Evolutionary conservation across 2,329 filamentous ascomycete species (phyloP).

Genomic region (Achaetomium macrosporum): DNA sequence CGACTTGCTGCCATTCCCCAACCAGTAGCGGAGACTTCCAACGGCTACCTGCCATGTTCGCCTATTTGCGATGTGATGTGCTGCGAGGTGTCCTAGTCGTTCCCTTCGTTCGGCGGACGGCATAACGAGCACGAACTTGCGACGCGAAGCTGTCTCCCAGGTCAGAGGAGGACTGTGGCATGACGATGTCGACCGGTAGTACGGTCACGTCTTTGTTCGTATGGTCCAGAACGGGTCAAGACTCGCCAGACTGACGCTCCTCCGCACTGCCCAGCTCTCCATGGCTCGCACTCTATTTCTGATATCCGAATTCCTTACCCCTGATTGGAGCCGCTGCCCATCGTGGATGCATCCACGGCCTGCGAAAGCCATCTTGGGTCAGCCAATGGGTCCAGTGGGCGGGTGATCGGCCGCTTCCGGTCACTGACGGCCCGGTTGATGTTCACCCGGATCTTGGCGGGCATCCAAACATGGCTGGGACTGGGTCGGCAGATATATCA

Average conservation of each 20-base stretch:
- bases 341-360: not conserved
- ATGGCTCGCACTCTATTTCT: conserved; percentile 16
- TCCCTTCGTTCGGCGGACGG: too few relatives aligned
- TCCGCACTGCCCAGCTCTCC: not conserved
- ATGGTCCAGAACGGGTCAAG: not conserved
- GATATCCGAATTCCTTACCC: conserved; percentile 8
- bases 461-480: not conserved
- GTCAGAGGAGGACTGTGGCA: too few relatives aligned
- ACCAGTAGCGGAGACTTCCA: too few relatives aligned
- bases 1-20: not conserved
- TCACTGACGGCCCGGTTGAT: conserved; percentile 5
- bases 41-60: too few relatives aligned
- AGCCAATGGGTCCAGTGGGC: conserved; percentile 6
- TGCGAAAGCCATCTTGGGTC: not conserved
- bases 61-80: too few relatives aligned
- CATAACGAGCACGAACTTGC: too few relatives aligned
- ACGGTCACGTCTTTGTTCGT: too few relatives aligned
- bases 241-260: not conserved
- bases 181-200: too few relatives aligned
- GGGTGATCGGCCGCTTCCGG: not conserved
- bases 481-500: conserved; percentile 17
- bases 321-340: conserved; percentile 4
- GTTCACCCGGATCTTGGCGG: conserved; percentile 15
- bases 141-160: too few relatives aligned
- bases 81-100: too few relatives aligned